Base-by-base conservation (phyloP, 768 basidiomycete genomes). In the Auricularia heimuer region DNA sequence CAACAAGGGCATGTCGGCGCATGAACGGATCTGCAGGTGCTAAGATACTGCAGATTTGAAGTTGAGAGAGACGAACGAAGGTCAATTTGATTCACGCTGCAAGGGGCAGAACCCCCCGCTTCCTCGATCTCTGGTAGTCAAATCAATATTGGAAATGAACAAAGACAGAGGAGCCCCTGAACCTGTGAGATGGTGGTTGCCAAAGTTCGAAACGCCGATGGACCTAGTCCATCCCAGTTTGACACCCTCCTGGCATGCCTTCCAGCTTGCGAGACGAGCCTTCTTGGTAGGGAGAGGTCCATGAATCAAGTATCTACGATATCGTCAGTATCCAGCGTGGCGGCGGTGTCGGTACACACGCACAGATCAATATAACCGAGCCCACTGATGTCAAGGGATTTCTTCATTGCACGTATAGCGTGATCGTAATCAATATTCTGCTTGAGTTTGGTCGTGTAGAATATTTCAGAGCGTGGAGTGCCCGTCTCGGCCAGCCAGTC, bases 241-340 rank as follows among this genome's bases (percentile, higher is more conserved):
- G 71, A 86, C 82, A 8, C 83, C 85, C 65, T 86, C 85, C 66
- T 83, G 81, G 51, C 84, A 80, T 0, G 86, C 89, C 63, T 78
- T 74, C 89, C 89, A 90, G 68, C 83, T 83, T 34, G 87, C 84
- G 37, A 77, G 77, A 21, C 88, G 77, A 34, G 80, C 80, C 60
- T 80, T 66, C 0, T 80, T 76, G 4, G 87, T 87, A 21, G 87
- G 86, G 58, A 85, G 77, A 4, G 89, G 87, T 16, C 82, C 83
- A 68, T 90, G 88, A 37, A 90, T 80, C 64, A 89, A 81, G 75
- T 88, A 91, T 8, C 90, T 75, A 69, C 90, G 88, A 66, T 89
- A 84, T 69, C 84, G 83, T 24, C 77, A 64, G 61, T 29, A 45
- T 44, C 29, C 33, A 18, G 61, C 34, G 14, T 56, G 58, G 16